Evolutionary conservation across 2,329 filamentous ascomycete species (phyloP), one percentile per base, ranked within the genome.

Genomic region (Trichoderma hamatum): DNA sequence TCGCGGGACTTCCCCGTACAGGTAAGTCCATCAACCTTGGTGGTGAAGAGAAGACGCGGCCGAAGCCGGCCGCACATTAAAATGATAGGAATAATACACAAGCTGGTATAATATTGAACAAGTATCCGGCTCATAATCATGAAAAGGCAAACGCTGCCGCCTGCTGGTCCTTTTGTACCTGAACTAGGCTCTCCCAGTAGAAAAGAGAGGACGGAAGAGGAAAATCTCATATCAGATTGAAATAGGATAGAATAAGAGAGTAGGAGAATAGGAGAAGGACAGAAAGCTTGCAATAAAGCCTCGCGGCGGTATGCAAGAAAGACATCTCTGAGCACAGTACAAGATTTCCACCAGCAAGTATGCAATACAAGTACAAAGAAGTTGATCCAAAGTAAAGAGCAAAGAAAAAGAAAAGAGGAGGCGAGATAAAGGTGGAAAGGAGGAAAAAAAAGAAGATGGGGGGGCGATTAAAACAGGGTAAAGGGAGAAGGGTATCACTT

Each of bases 401-500:
- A 51, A 26, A 10, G 7, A 24, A 36, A 26, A 36, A 16, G 26
- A 26, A 3, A 39, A 16, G 36, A 26, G 32, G 9, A 14, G 24
- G n/a, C 24, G 21, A 49, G 30, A 32, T 6, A 21, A n/a, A n/a
- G 30, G 32, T 14, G 26, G 21, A 30, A 39, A 43, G 16, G 65
- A 28, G 10, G 9, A 19, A 19, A 49, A 14, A 19, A 19, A 49
- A 14, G 30, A 24, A 24, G 28, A 24, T 26, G 24, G 5, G 7
- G 9, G 5, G 39, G 36, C 16, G n/a, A 46, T 34, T 26, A 51
- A 43, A 46, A 49, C 11, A 62, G 16, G 56, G 13, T 13, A 43
- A 59, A 59, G 26, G 34, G 65, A 34, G 32, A 39, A 69, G 68
- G 68, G 68, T 70, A 70, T 70, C 63, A 43, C 68, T 51, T 52